Evolutionary conservation across 306 rosid genomes (phyloP), one percentile per base, ranked within the genome.

Genomic region (Herpetospermum pedunculosum): DNA sequence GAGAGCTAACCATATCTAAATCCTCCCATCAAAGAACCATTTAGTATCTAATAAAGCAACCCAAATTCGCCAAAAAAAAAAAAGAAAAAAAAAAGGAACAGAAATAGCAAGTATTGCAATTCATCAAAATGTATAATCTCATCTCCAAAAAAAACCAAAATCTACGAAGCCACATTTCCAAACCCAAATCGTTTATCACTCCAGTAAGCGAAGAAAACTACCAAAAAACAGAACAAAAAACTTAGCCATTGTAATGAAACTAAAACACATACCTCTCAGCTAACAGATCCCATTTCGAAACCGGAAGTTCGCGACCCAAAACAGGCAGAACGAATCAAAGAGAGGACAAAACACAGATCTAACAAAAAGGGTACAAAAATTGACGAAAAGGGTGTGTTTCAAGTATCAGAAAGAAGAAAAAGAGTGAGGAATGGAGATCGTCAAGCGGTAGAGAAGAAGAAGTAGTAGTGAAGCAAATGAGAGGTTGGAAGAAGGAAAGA

Each of bases 101-200:
- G 11, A 29, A 77, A 32, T 12, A 40, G 79, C 41, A 77, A 48
- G 50, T 18, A 79, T 26, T 68, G 40, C 55, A 69, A 26, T 67
- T 28, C 53, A 41, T 69, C 55, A 69, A 69, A 69, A 69, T 43
- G 11, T 8, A 14, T 7, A 15, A 15, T 16, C 16, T 16, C 6
- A 68, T 15, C 54, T 2, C 69, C 14, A 21, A 54, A 4, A 34
- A 67, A 67, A 82, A 30, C 47, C 48, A 79, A 72, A 73, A 77
- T 74, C 76, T 4, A 60, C 83, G 34, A 46, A 79, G 72, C 69
- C 79, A 76, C 85, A 77, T 83, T 70, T 60, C 53, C 64, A 59
- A 67, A 52, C 77, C 38, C 25, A 57, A 41, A 78, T 48, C 58
- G 25, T 68, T 28, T 48, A 21, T 69, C 67, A 38, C 72, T 54